These are phyloP conservation scores for Haematococcus sp. DNA, from an alignment of 139 green algal species.

Conservation along the genomic window DNA sequence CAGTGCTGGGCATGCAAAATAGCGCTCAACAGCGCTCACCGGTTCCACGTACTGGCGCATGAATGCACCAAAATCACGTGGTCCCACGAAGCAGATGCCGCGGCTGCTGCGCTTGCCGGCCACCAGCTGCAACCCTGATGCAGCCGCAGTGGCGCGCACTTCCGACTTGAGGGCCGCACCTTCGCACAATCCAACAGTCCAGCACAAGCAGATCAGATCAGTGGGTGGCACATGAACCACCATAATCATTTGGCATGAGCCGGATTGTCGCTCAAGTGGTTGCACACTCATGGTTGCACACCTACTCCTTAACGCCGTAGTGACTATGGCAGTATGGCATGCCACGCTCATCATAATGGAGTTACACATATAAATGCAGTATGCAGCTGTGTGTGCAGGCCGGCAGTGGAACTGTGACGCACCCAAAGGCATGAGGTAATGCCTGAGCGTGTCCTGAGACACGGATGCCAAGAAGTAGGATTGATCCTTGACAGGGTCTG, in stretches of 20 bases:
- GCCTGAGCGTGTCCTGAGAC: constrained; percentile 26
- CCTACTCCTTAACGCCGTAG: no score
- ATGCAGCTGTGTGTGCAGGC: constrained; percentile 38
- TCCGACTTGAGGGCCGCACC: constrained; percentile 46
- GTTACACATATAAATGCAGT: no score
- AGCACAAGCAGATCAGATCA: no score
- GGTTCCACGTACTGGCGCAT: constrained; percentile 62
- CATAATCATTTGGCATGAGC: no score
- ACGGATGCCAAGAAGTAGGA: constrained; percentile 77
- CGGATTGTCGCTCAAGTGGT: no score
- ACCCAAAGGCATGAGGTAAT: constrained; percentile 53
- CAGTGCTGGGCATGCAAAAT: no score
- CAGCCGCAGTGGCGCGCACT: constrained; percentile 52
- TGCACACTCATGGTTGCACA: no score
- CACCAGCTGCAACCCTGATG: constrained; percentile 29
- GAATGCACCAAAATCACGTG: constrained; percentile 73
- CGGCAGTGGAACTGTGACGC: constrained; percentile 7
- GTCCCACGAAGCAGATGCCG: constrained; percentile 87
- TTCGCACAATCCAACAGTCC: no score
- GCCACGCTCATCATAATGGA: no score
- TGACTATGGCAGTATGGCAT: no score
- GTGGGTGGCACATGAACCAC: no score
- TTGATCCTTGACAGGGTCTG: constrained; percentile 72
- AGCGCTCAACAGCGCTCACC: constrained; percentile 10
- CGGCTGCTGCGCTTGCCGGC: constrained; percentile 55